Conservation (phyloP, 2,329 filamentous ascomycete genomes). For the Trichoderma arundinaceum region DNA sequence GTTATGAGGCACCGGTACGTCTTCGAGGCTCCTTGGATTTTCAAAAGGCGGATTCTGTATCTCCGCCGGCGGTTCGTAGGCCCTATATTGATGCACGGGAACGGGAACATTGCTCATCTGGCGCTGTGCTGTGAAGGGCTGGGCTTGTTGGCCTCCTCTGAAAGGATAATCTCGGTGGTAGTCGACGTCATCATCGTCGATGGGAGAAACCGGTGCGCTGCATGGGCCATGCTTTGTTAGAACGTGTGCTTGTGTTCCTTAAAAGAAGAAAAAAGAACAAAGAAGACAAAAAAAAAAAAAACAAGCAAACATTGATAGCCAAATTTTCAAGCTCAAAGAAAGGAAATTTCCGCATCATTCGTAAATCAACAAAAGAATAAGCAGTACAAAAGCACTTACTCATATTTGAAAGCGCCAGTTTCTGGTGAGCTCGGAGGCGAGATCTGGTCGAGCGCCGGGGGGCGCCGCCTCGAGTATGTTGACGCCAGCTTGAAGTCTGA, state of each 20-base stretch:
- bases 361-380: background rate
- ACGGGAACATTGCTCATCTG: conserved; percentile 21
- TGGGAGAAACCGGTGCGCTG: conserved; percentile 53
- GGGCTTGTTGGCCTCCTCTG: conserved; percentile 33
- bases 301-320: background rate
- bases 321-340: background rate
- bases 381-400: conserved; percentile 47
- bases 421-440: conserved; percentile 66
- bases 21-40: conserved; percentile 5
- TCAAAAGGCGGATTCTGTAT: background rate
- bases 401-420: conserved; percentile 43
- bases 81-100: background rate
- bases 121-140: conserved; percentile 31
- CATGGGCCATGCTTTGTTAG: conserved; percentile 38
- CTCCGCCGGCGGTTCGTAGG: conserved; percentile 34
- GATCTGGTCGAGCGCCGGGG: conserved; percentile 53
- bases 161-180: conserved; percentile 43
- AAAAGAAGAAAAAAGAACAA: too few relatives aligned
- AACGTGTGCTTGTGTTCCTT: background rate
- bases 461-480: conserved; percentile 40
- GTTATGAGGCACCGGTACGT: background rate
- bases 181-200: conserved; percentile 55
- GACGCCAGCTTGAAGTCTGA: conserved; percentile 48
- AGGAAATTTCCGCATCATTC: background rate
- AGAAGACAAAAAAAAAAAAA: background rate